Evolutionary conservation across 768 basidiomycete genomes (phyloP), one percentile per base, ranked within the genome.

Genomic region (Lactarius akahatsu): DNA sequence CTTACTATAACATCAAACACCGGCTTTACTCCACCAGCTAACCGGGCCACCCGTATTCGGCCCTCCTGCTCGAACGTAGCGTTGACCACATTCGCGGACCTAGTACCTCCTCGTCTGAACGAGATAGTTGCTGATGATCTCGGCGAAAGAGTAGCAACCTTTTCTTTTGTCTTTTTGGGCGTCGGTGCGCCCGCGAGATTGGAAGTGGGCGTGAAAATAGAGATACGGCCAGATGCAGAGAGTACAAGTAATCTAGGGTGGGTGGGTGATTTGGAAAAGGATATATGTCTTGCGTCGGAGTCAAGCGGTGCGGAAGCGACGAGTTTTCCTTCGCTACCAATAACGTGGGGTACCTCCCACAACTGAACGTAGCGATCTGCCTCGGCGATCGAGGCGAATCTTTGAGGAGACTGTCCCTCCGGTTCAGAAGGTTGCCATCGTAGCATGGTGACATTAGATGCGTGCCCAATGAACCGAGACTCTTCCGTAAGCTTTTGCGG

Each of bases 401-500:
- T 65, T 34, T 80, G 82, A 43, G 76, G 77, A 10, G 80, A 70
- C 59, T 78, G 76, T 34, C 73, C 71, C 65, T 77, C 73, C 6
- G 43, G n/a, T 32, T 62, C 57, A 18, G 79, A 78, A 15, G 71
- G 73, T 60, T 82, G 82, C 86, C 87, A 89, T 62, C 79, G 78
- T 15, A 87, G 71, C 34, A 76, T 74, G 67, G 78, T 82, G 66
- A 86, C 77, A 9, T 82, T 76, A 26, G 88, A 86, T 4, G 86
- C 85, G 71, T 90, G 89, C 0, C 89, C 89, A 23, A 84, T 87
- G 68, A 88, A 88, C 13, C 80, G 80, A 3, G 83, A 80, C 7
- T 82, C 45, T 67, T 81, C 79, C 56, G 74, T 76, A 18, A 82
- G 80, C 73, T 81, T 83, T 71, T 78, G 78, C 20, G 77, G 64